Evolutionary conservation across 2,329 filamentous ascomycete species (phyloP).

Genomic region (Colletotrichum lindemuthianum): DNA sequence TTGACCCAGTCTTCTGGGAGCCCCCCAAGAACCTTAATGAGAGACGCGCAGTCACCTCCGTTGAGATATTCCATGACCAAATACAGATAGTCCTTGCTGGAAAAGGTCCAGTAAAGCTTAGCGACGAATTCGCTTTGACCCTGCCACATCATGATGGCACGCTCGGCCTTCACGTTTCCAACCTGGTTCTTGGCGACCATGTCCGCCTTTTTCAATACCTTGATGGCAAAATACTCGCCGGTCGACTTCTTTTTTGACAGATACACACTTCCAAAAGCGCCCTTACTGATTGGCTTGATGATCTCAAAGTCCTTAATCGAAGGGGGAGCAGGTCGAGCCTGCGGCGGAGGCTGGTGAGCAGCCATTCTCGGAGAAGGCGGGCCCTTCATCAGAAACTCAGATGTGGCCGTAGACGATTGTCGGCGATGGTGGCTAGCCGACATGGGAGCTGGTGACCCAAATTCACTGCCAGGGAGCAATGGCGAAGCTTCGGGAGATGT

Average conservation of each 20-base stretch:
- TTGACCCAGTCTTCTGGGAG: slow-evolving; percentile 97
- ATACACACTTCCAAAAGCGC: slow-evolving; percentile 97
- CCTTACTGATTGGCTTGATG: slow-evolving; percentile 99
- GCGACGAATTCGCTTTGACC: slow-evolving; percentile 99
- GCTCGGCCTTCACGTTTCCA: slow-evolving; percentile 97
- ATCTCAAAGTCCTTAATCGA: slow-evolving; percentile 99
- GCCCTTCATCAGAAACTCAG: slow-evolving; percentile 71
- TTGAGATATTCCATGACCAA: slow-evolving; percentile 99
- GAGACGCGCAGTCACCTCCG: slow-evolving; percentile 93
- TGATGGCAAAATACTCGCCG: slow-evolving; percentile 98
- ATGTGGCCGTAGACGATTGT: slow-evolving; percentile 90
- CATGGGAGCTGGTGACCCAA: slow-evolving; percentile 76
- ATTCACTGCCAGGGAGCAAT: slow-evolving; percentile 83
- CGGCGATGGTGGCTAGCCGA: slow-evolving; percentile 77
- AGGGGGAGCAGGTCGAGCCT: slow-evolving; percentile 87
- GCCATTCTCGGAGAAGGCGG: slow-evolving; percentile 85
- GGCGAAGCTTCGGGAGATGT: slow-evolving; percentile 91
- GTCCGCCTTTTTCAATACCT: slow-evolving; percentile 98
- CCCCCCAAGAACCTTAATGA: slow-evolving; percentile 93
- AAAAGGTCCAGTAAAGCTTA: slow-evolving; percentile 99
- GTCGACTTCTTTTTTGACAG: slow-evolving; percentile 98
- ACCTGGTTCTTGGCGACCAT: slow-evolving; percentile 99
- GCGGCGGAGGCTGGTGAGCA: slow-evolving; percentile 81
- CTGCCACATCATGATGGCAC: slow-evolving; percentile 99
- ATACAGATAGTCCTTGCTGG: slow-evolving; percentile 98